Evolutionary conservation across 768 basidiomycete species (phyloP), one percentile per base, ranked within the genome.

Genomic region (Boletus pseudopeckii): DNA sequence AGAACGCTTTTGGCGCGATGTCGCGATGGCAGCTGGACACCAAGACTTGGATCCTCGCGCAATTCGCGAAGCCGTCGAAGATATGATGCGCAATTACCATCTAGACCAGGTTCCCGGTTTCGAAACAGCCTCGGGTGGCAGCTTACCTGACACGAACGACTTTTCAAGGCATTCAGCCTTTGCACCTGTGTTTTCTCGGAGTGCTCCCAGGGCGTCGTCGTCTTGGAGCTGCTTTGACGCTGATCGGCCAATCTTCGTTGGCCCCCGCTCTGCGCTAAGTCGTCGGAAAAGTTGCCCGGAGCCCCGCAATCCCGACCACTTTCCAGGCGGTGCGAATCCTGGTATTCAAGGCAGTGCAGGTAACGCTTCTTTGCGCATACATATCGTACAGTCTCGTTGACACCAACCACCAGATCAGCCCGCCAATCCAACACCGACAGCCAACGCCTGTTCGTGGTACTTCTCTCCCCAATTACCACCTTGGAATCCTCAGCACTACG

Each of bases 1-100:
- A 7, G 62, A 64, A n/a, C 64, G 59, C 34, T 67, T 64, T 32
- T 67, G 66, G 66, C 58, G 56, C 47, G 59, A 67, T 28, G 56
- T 66, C 9, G 58, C 59, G 10, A 48, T 48, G 5, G 62, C 41
- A 10, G 40, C 45, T 11, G 56, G 52, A 5, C 59, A 55, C 4
- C 32, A 48, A 15, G 33, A 36, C 24, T 7, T 52, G 18, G 62
- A 60, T 34, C 61, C 64, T 13, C 33, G 15, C 2, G 47, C 37
- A 6, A 56, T 66, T 8, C 58, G 43, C 43, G 59, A 66, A 26
- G 62, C 66, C 8, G 20, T 67, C 41, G 43, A 58, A 32, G 66
- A 60, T 3, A 62, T 66, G 58, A 54, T 56, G 55, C 61, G 53
- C 56, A 64, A 66, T 44, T 55, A 68, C 17, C 13, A 11, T 47